Percentiles rank a stretch among this genome's conserved stretches.
phyloP scores from a whole-genome alignment of 768 basidiomycete genomes.

The Russula olivacea region DNA sequence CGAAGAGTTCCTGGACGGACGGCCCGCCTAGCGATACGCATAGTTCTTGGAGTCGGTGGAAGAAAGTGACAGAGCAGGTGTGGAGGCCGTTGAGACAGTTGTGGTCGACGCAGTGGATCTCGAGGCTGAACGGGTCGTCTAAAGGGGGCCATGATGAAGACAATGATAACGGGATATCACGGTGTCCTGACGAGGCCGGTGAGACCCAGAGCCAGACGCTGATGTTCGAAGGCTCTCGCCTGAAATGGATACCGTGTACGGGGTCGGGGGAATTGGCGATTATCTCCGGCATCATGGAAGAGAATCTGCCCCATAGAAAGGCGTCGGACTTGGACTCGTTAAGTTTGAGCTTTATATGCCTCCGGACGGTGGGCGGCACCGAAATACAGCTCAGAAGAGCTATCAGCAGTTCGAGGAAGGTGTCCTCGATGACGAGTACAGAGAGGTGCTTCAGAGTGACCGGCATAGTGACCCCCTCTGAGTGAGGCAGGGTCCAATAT shows the following conservation, averaged over 20 bases:
- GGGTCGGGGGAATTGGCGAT: slow-evolving; percentile 13
- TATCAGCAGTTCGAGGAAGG: background rate
- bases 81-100: slow-evolving; percentile 10
- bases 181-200: too few relatives aligned
- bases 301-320: background rate
- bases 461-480: background rate
- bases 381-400: background rate
- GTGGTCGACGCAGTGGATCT: background rate
- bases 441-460: background rate
- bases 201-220: background rate
- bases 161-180: background rate
- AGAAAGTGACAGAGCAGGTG: slow-evolving; percentile 1
- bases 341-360: slow-evolving; percentile 3
- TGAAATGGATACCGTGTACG: slow-evolving; percentile 2
- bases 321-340: background rate
- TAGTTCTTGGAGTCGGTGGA: slow-evolving; percentile 7
- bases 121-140: slow-evolving; percentile 11
- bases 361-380: background rate
- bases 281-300: background rate
- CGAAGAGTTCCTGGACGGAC: slow-evolving; percentile 3
- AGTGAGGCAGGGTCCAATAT: background rate
- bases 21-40: background rate
- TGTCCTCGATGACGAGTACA: slow-evolving; percentile 1
- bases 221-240: background rate
- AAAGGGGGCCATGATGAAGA: slow-evolving; percentile 5